Evolutionary conservation across 1,139 yeast species (phyloP), one percentile per base, ranked within the genome.

Genomic region (Pichia sp.): DNA sequence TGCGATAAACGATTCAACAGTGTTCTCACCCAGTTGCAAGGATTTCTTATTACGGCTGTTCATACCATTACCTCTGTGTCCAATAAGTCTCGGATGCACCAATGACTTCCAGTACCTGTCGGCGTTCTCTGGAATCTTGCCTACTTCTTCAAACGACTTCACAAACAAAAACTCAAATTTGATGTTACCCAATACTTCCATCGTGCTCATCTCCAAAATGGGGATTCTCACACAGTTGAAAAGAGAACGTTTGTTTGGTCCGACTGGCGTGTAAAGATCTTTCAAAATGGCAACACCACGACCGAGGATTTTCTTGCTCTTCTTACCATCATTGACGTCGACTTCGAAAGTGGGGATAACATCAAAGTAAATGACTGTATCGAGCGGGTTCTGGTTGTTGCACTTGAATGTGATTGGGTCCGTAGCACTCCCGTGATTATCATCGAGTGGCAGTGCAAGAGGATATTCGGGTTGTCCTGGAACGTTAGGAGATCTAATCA

Each of bases 21-120:
- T 93, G 65, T 93, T 93, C 65, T 93, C 99, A 43, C 99, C 99
- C 56, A 93, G 74, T 70, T 93, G 99, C 64, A 93, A 75, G 5
- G 96, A 87, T 58, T 82, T 83, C 50, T 85, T 78, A 47, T 79
- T 78, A 21, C 71, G 61, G 57, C 81, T 78, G 69, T 93, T 93
- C 72, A 90, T 91, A 58, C 99, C 99, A 59, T 90, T 74, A 7
- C 99, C 99, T 63, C 99, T 81, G 66, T 93, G 99, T 1, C 99
- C 99, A 70, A 93, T 93, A 37, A 93, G 96, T 57, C 96, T 76
- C 1, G 97, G 88, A 0, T 95, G 82, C 4, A 86, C 91, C 55
- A 89, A 73, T 39, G 93, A 89, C 65, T 87, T 88, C 98, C 98
- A 93, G 69, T 90, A 91, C 1, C 95, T 86, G 52, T 88, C 87